phyloP scores from a whole-genome alignment of 2,329 filamentous ascomycete genomes.

The Blumeria graminis region DNA sequence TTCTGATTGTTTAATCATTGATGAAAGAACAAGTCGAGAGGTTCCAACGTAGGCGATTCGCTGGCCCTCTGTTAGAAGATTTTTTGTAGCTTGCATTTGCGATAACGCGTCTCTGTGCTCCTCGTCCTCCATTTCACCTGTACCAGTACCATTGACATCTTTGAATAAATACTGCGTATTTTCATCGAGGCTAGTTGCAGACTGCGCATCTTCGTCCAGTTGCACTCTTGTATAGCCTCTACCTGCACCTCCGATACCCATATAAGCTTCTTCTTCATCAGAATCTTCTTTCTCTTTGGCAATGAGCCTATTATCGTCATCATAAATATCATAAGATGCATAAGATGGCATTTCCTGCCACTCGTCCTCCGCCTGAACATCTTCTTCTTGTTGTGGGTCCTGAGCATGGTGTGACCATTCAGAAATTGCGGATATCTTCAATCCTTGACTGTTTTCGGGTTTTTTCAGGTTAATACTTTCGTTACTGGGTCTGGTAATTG shows the following conservation, averaged over 20 bases:
- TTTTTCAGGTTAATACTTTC: neutral
- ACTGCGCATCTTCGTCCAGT: constrained; percentile 82
- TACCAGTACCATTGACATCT: constrained; percentile 33
- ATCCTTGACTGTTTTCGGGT: constrained; percentile 8
- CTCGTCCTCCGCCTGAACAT: constrained; percentile 34
- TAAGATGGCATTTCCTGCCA: constrained; percentile 94
- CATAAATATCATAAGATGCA: constrained; percentile 82
- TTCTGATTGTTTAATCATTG: constrained; percentile 49
- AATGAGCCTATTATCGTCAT: constrained; percentile 73
- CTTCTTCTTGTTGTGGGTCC: constrained; percentile 27
- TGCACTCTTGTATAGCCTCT: constrained; percentile 93
- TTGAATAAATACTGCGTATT: constrained; percentile 93
- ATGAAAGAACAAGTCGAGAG: constrained; percentile 54
- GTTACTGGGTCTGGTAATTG: too few species aligned
- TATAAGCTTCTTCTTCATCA: constrained; percentile 50
- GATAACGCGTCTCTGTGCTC: constrained; percentile 65
- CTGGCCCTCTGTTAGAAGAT: constrained; percentile 83
- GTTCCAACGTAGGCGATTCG: constrained; percentile 89
- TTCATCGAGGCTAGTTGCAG: constrained; percentile 87
- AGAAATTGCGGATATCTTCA: constrained; percentile 22
- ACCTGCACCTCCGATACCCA: constrained; percentile 62
- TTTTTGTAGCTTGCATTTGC: constrained; percentile 89
- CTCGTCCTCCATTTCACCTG: constrained; percentile 42
- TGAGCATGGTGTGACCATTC: constrained; percentile 83
- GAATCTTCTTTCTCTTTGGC: constrained; percentile 53